A percentile compares a stretch with the other conserved stretches of the same genome.
Conservation (phyloP, 2,329 filamentous ascomycete species). For the Incumbomyces delicatus region DNA sequence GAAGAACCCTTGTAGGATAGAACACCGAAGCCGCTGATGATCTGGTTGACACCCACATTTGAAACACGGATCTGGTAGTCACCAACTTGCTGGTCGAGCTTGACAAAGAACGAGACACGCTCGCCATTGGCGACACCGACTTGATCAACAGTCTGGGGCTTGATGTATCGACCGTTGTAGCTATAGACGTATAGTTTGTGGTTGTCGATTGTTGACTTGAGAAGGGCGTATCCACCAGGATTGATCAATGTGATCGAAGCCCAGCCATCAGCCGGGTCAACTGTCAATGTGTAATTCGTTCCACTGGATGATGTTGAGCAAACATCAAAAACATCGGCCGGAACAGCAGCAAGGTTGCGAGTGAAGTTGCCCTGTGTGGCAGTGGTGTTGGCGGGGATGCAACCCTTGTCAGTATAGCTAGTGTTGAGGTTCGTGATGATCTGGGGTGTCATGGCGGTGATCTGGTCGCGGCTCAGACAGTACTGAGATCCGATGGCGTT, state of each 20-base stretch:
- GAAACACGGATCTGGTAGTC: constrained; percentile 41
- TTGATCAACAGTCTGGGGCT: constrained; percentile 29
- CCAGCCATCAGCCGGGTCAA: constrained; percentile 26
- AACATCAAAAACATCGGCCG: constrained; percentile 34
- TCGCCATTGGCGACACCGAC: constrained; percentile 29
- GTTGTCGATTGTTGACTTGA: constrained; percentile 34
- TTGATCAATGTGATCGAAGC: constrained; percentile 32
- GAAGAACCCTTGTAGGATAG: constrained; percentile 33
- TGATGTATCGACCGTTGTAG: constrained; percentile 34
- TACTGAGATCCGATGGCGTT: constrained; percentile 52
- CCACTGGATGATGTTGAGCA: constrained; percentile 14
- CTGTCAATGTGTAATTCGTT: constrained; percentile 23
- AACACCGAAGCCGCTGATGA: constrained; percentile 44
- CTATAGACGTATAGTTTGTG: constrained; percentile 37
- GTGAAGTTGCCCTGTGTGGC: constrained; percentile 25
- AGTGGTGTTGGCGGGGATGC: constrained; percentile 23
- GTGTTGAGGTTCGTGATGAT: constrained; percentile 19
- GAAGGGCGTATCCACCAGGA: constrained; percentile 24
- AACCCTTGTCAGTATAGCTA: constrained; percentile 27
- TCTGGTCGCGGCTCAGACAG: constrained; percentile 39
- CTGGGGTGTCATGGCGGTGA: constrained; percentile 31
- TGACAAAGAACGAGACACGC: constrained; percentile 33
- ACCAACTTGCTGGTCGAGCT: constrained; percentile 29
- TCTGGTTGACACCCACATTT: constrained; percentile 41
- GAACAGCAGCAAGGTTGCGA: constrained; percentile 32